Base-by-base conservation (phyloP, 106 monocot species). In the Narthecium ossifragum region DNA sequence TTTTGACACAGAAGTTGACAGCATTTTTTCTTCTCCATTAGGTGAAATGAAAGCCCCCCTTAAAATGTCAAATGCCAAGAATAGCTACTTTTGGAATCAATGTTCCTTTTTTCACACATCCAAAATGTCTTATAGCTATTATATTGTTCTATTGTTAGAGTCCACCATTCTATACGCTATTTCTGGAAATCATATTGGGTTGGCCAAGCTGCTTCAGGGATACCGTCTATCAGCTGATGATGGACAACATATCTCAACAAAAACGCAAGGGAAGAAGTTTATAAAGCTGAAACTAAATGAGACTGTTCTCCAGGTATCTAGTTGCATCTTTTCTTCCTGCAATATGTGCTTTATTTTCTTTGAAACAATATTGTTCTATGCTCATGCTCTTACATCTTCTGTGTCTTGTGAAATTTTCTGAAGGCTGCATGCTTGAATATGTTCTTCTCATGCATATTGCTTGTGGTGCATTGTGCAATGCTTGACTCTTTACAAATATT, bases 241-340 rank as follows among this genome's bases (percentile, higher is more conserved):
- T 71, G 78, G 78, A 21, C 76, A 66, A 33, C 73, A 61, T 63
- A 91, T 91, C 62, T 71, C 84, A 23, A 91, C 90, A 43, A 87
- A 90, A 78, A 84, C 74, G 46, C 87, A 98, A 25, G 90, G 84
- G 32, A 91, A 81, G 61, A 98, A 91, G 57, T 77, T 78, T 57
- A 81, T 98, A 33, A 98, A 85, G 60, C 40, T 98, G 65, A 98
- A 91, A 78, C 50, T 69, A 53, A 77, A 87, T 69, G 96, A 98
- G 67, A 70, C 58, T 65, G 86, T 91, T 60, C 75, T 91, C 64
- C 87, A 91, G 84, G 96, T 87, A 61, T 15, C 34, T 43, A 17
- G 31, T n/a, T 34, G 2, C 66, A 21, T 26, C 43, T 14, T 22
- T 49, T 72, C 22, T 57, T 14, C 5, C 36, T 34, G 8, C 34